phyloP scores from a whole-genome alignment of 1,284 basidiomycete genomes.

The Ceratobasidium sp. region DNA sequence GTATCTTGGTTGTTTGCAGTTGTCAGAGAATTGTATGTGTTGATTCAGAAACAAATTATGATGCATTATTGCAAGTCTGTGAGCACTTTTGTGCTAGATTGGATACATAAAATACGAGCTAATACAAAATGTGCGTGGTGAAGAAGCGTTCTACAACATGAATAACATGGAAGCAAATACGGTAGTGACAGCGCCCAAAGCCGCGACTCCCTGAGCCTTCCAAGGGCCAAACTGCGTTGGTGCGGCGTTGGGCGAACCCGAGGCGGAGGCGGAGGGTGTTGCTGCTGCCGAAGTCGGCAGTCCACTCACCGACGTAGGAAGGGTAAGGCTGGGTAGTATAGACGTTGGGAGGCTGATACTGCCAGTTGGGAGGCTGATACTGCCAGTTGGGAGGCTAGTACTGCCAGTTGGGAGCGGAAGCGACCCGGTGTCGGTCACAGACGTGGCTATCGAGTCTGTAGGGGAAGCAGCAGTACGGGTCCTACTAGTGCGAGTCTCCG shows the following conservation, averaged over 20 bases:
- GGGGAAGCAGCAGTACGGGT: not conserved
- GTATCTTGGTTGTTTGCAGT: not conserved
- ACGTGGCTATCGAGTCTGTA: no score
- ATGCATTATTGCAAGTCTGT: not conserved
- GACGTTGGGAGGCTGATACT: no score
- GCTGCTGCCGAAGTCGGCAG: no score
- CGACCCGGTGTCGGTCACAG: no score
- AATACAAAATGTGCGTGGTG: not conserved
- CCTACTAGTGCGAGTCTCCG: not conserved
- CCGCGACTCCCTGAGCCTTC: constrained; percentile 25
- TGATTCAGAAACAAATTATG: not conserved
- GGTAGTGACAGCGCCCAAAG: not conserved
- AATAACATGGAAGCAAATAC: constrained; percentile 40
- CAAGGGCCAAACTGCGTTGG: constrained; percentile 13
- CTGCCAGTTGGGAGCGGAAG: no score
- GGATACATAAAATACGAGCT: not conserved
- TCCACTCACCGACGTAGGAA: no score
- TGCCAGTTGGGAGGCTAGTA: no score
- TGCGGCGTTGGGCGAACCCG: constrained; percentile 31
- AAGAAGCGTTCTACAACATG: not conserved
- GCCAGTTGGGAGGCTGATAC: no score
- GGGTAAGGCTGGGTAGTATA: no score
- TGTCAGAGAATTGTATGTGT: not conserved
- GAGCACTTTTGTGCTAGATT: no score
- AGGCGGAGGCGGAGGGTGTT: no score